Conservation (phyloP, 192 early-diverging fungal genomes). For the Backusella westeae region DNA sequence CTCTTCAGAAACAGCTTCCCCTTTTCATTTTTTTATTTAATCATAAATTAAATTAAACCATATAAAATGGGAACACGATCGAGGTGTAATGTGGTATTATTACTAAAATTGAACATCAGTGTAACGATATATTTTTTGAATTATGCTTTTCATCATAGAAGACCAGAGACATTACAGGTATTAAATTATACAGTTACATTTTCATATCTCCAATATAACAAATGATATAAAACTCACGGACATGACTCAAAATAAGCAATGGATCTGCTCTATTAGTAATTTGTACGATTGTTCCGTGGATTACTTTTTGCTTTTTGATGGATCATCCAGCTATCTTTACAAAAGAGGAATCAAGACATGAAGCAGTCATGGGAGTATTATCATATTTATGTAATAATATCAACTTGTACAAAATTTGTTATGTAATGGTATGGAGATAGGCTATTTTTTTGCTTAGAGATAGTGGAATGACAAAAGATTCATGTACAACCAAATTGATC, state of each 20-base stretch:
- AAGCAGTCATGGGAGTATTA: background rate
- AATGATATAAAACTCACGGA: background rate
- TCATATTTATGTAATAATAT: background rate
- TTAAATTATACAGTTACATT: background rate
- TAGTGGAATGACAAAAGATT: background rate
- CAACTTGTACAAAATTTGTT: background rate
- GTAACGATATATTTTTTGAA: background rate
- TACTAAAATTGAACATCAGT: background rate
- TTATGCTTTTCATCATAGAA: background rate
- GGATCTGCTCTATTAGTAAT: background rate
- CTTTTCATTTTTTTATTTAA: background rate
- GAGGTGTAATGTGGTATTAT: background rate
- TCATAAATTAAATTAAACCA: background rate
- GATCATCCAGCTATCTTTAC: background rate
- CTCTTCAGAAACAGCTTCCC: background rate
- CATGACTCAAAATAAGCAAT: background rate
- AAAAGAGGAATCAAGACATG: background rate
- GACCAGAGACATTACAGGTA: too few relatives aligned
- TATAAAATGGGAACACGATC: background rate
- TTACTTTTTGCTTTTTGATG: background rate
- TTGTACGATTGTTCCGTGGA: background rate
- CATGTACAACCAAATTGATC: background rate
- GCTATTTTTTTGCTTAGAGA: background rate
- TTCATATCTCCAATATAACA: background rate
- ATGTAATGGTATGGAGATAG: background rate